Evolutionary conservation across 768 basidiomycete genomes (phyloP).

Genomic region (Tulasnella calospora): DNA sequence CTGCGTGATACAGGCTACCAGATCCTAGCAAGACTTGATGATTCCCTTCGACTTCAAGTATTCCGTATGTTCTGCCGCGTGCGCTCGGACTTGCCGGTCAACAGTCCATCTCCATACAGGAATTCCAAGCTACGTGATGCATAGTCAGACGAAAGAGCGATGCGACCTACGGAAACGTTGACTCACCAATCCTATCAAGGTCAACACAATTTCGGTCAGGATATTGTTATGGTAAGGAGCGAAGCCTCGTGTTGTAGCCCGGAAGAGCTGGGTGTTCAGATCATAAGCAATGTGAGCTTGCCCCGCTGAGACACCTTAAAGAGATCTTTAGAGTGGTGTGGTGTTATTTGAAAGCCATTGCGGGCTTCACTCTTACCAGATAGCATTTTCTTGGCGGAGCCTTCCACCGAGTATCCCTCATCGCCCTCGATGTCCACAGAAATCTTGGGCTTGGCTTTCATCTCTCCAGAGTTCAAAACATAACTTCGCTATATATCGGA

Average conservation of each 20-base stretch:
- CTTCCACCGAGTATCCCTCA: constrained; percentile 52
- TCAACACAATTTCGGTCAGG: constrained; percentile 47
- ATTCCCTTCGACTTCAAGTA: constrained; percentile 29
- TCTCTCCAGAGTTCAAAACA: background rate
- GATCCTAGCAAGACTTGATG: background rate
- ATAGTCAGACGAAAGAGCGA: background rate
- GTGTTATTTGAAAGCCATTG: background rate
- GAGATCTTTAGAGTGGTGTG: background rate
- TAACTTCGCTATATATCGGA: too few relatives aligned
- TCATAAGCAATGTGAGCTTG: constrained; percentile 73
- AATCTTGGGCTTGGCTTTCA: constrained; percentile 65
- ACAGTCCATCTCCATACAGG: constrained; percentile 36
- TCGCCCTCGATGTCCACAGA: constrained; percentile 69
- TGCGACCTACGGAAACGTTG: background rate
- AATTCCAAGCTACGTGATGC: constrained; percentile 32
- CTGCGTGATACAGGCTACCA: background rate
- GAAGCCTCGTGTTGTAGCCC: constrained; percentile 60
- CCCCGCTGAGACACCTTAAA: constrained; percentile 59
- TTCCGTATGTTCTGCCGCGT: constrained; percentile 28
- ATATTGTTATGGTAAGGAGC: constrained; percentile 56
- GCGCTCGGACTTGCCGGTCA: constrained; percentile 31
- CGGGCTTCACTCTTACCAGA: background rate
- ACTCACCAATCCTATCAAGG: constrained; percentile 45
- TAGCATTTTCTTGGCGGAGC: constrained; percentile 57
- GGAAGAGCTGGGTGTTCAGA: constrained; percentile 61